phyloP scores from a whole-genome alignment of 352 stramenopile genomes.

The Pythium pectinolyticum region DNA sequence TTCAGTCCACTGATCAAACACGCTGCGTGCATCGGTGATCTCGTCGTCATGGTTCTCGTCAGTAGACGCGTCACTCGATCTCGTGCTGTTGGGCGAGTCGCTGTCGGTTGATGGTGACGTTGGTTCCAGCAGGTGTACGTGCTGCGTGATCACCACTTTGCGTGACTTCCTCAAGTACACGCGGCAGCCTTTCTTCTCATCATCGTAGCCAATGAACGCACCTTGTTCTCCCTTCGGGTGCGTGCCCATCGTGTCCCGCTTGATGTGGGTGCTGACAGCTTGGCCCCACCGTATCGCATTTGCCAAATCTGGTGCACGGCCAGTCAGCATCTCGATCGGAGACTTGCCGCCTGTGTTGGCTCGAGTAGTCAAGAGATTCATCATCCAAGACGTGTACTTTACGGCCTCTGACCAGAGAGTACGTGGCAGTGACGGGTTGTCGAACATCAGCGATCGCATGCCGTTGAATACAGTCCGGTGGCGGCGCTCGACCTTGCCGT shows the following conservation, averaged over 20 bases:
- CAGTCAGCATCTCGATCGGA: conserved; percentile 1
- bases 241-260: background rate
- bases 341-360: background rate
- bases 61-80: no score
- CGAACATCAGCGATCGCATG: background rate
- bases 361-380: background rate
- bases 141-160: background rate
- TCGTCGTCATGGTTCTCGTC: no score
- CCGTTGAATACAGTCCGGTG: conserved; percentile 2
- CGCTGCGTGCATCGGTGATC: no score
- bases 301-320: background rate
- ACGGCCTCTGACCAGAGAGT: background rate
- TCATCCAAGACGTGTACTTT: no score
- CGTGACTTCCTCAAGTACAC: background rate
- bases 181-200: background rate
- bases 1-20: no score
- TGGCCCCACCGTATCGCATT: background rate
- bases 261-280: background rate
- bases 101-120: no score
- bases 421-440: background rate
- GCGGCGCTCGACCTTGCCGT: conserved; percentile 8
- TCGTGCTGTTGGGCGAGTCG: no score
- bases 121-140: background rate
- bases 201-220: background rate
- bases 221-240: background rate